Evolutionary conservation across 495 filamentous ascomycete genomes (phyloP).

Genomic region (Hypoxylon fuscum): DNA sequence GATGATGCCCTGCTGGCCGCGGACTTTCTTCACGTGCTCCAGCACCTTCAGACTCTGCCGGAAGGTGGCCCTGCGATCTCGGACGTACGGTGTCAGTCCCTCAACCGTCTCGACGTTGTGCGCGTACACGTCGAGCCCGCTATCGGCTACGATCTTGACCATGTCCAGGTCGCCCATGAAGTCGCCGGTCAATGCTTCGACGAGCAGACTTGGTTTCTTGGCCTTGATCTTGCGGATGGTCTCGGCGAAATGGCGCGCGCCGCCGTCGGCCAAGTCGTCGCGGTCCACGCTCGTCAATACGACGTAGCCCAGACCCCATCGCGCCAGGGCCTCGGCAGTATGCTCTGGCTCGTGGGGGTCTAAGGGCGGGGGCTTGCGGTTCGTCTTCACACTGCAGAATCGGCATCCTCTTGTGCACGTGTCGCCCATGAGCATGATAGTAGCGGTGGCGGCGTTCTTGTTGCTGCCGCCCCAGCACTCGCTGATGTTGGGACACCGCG

Average conservation of each 20-base stretch:
- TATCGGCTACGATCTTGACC: constrained; percentile 81
- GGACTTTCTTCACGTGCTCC: constrained; percentile 79
- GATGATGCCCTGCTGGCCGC: constrained; percentile 71
- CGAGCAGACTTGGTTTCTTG: constrained; percentile 83
- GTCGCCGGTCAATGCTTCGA: constrained; percentile 96
- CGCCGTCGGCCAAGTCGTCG: constrained; percentile 89
- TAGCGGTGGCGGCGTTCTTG: constrained; percentile 91
- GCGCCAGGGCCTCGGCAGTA: constrained; percentile 88
- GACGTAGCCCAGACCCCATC: constrained; percentile 96
- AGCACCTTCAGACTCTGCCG: constrained; percentile 84
- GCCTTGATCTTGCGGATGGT: constrained; percentile 93
- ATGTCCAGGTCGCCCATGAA: constrained; percentile 83
- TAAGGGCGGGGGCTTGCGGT: constrained; percentile 76
- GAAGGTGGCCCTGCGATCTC: constrained; percentile 91
- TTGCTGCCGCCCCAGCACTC: constrained; percentile 95
- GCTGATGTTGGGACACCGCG: constrained; percentile 94
- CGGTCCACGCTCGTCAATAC: constrained; percentile 93
- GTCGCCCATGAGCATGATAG: constrained; percentile 99
- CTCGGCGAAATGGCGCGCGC: constrained; percentile 90
- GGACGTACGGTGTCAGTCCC: constrained; percentile 84
- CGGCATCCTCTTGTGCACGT: constrained; percentile 97
- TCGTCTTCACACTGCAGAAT: constrained; percentile 97
- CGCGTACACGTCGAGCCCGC: constrained; percentile 94
- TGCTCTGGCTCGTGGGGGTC: constrained; percentile 98
- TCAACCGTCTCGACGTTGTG: constrained; percentile 98